Base-by-base conservation (phyloP, 2,329 filamentous ascomycete species). In the Monilinia laxa region DNA sequence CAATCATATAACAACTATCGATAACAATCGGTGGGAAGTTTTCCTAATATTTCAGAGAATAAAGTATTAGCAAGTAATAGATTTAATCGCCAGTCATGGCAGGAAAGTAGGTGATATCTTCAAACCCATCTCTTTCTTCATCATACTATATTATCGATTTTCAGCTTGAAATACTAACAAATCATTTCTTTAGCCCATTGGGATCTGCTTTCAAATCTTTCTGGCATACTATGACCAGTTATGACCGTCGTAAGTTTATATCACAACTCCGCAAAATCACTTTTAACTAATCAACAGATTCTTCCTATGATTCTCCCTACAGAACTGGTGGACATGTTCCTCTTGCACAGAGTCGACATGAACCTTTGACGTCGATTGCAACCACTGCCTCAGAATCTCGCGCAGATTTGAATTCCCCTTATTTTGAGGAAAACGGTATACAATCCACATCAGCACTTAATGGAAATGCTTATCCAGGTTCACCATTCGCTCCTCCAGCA, bases 291-390 rank as follows among this genome's bases (percentile, higher is more conserved):
- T 71, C 16, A 70, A 73, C 69, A 96, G 95, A 99, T 82, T 96
- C 95, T 71, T 90, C 88, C 69, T 91, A 90, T 83, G 92, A 99
- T 80, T 96, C 94, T 68, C 93, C 95, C 62, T 96, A 96, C 80
- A 89, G 93, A 77, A 92, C 91, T 69, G 93, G 93, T 71, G 88
- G 90, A 77, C 94, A 97, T 80, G 91, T 97, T 69, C 93, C 93
- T 69, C 86, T 98, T 69, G 88, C 90, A 71, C 90, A 93, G 79
- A 90, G 87, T 78, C 87, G 92, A 72, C 88, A 93, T 79, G 87
- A 88, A 71, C 90, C 91, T 70, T 85, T 98, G 76, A 94, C 92
- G 53, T 93, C 93, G 62, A 88, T 97, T 75, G 90, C 92, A 66
- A 96, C 93, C 55, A 87, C 82, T 74, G 93, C 93, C 69, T 87